Conservation (phyloP, 2,329 filamentous ascomycete genomes). For the Cryphonectria carpinicola region DNA sequence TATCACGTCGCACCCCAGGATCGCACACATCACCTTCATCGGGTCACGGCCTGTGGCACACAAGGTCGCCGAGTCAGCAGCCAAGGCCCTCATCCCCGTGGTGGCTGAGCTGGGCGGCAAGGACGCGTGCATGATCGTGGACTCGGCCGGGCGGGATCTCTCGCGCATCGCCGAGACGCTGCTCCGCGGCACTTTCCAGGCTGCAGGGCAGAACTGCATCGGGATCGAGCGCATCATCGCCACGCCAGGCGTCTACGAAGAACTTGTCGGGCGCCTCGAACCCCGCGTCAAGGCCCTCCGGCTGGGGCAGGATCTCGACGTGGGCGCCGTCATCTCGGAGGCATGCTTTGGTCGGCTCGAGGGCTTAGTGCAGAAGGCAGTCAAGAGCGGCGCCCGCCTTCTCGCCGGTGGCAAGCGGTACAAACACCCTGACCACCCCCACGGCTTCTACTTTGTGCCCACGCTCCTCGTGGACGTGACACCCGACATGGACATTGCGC, state of each 20-base stretch:
- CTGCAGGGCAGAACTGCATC: slow-evolving; percentile 95
- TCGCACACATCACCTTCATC: slow-evolving; percentile 94
- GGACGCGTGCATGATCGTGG: slow-evolving; percentile 87
- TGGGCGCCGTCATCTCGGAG: slow-evolving; percentile 88
- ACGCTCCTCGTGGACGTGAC: slow-evolving; percentile 92
- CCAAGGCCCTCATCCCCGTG: slow-evolving; percentile 83
- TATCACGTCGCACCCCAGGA: slow-evolving; percentile 81
- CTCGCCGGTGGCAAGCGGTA: slow-evolving; percentile 77
- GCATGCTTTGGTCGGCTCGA: slow-evolving; percentile 78
- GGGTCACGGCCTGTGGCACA: slow-evolving; percentile 86
- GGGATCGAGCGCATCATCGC: slow-evolving; percentile 93
- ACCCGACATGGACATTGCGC: slow-evolving; percentile 81
- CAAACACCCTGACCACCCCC: slow-evolving; percentile 71
- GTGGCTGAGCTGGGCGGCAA: slow-evolving; percentile 94
- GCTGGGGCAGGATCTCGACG: slow-evolving; percentile 76
- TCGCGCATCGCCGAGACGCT: slow-evolving; percentile 78
- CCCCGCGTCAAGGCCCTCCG: slow-evolving; percentile 76
- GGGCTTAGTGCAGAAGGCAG: slow-evolving; percentile 74
- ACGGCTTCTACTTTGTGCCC: slow-evolving; percentile 89
- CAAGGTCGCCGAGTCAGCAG: slow-evolving; percentile 83
- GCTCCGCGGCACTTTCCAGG: slow-evolving; percentile 92
- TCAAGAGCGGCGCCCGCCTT: slow-evolving; percentile 76
- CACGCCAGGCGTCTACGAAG: slow-evolving; percentile 74
- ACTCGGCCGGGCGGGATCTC: slow-evolving; percentile 71
- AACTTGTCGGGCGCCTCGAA: slow-evolving; percentile 70